Conservation (phyloP, 768 basidiomycete genomes). For the Boletus rex-veris region DNA sequence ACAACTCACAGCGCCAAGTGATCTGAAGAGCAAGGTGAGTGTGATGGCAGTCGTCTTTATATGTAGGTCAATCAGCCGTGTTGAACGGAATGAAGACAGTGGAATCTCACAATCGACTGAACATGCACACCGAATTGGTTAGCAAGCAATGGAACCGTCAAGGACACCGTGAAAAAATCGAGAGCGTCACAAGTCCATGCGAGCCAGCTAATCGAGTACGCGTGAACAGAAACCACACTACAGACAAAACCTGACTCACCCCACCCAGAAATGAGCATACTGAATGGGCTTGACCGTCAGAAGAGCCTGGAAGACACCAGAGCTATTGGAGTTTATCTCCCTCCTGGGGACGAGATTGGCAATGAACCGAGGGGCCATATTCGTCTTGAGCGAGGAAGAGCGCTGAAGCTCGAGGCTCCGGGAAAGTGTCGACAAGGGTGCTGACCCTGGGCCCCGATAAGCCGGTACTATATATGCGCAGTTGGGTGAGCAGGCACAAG, state of each 20-base stretch:
- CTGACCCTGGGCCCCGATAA: background rate
- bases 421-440: background rate
- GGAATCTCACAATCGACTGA: constrained; percentile 40
- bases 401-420: background rate
- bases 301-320: constrained; percentile 43
- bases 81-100: background rate
- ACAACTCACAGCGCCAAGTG: constrained; percentile 58
- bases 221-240: background rate
- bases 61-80: background rate
- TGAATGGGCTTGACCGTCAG: constrained; percentile 46
- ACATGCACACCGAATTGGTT: constrained; percentile 45
- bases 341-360: constrained; percentile 47
- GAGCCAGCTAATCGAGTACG: constrained; percentile 52
- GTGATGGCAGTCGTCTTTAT: constrained; percentile 77
- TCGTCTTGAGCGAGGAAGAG: background rate
- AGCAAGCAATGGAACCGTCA: constrained; percentile 47
- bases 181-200: constrained; percentile 87
- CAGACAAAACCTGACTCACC: constrained; percentile 33
- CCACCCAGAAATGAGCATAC: constrained; percentile 56
- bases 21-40: constrained; percentile 88
- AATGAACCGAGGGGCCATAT: constrained; percentile 36
- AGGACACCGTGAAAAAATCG: constrained; percentile 80
- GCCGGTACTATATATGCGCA: constrained; percentile 6
- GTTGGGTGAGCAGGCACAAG: constrained; percentile 4
- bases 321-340: constrained; percentile 34